phyloP scores from a whole-genome alignment of 139 green algal genomes.

The Micractinium sp. region DNA sequence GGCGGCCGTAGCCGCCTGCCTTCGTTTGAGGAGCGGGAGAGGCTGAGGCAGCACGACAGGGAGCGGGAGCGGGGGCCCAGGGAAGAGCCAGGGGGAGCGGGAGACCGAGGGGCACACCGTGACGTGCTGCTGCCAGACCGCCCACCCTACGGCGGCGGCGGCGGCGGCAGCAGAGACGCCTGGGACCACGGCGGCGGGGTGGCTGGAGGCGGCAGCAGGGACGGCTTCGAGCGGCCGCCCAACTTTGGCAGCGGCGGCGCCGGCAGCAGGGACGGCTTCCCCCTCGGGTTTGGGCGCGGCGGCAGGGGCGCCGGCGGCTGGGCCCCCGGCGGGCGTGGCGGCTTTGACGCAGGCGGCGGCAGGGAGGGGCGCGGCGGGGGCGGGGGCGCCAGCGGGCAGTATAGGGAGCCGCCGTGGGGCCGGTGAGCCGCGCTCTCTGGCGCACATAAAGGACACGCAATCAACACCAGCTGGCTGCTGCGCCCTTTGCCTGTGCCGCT shows the following conservation, averaged over 20 bases:
- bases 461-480: too few relatives aligned
- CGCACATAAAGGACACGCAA: neutral
- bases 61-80: neutral
- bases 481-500: neutral
- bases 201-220: neutral
- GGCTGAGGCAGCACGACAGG: neutral
- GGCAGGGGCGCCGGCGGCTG: neutral
- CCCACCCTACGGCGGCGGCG: neutral
- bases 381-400: neutral
- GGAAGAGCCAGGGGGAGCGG: too few relatives aligned
- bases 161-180: slow-evolving; percentile 25
- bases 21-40: slow-evolving; percentile 23
- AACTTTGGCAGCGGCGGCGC: neutral
- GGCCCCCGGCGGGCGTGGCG: neutral
- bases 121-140: neutral
- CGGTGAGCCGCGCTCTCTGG: neutral
- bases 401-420: slow-evolving; percentile 7
- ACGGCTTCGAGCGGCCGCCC: neutral
- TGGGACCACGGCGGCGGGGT: slow-evolving; percentile 8
- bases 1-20: neutral
- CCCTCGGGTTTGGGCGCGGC: neutral
- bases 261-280: slow-evolving; percentile 26
- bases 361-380: neutral
- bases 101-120: neutral
- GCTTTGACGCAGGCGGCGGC: neutral